phyloP scores from a whole-genome alignment of 2,329 filamentous ascomycete genomes.

The Xylaria hypoxylon region DNA sequence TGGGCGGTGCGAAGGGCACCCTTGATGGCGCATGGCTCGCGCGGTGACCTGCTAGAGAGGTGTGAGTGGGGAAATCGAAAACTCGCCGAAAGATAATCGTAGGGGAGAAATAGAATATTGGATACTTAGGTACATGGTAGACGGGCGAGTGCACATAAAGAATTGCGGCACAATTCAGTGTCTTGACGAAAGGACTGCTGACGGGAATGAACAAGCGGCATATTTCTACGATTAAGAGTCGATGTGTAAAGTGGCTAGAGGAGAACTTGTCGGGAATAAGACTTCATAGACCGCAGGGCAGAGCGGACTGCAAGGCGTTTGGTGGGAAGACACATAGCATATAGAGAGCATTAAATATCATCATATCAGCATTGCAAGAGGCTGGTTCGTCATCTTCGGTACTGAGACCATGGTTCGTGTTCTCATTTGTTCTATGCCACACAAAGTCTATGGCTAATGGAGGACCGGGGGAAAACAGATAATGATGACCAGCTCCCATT shows the following conservation, averaged over 20 bases:
- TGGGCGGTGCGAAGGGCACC: slow-evolving; percentile 48
- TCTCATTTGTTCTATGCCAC: slow-evolving; percentile 45
- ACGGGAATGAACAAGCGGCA: neutral
- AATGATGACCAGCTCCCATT: slow-evolving; percentile 48
- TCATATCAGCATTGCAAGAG: slow-evolving; percentile 13
- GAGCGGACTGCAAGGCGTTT: slow-evolving; percentile 34
- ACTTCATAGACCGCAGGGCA: slow-evolving; percentile 29
- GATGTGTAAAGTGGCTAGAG: slow-evolving; percentile 4
- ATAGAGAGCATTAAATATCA: slow-evolving; percentile 31
- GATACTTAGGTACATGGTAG: neutral
- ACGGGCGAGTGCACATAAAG: neutral
- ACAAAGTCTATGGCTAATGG: slow-evolving; percentile 34
- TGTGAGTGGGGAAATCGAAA: neutral
- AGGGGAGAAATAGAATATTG: neutral
- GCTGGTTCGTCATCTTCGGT: slow-evolving; percentile 20
- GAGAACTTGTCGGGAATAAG: slow-evolving; percentile 9
- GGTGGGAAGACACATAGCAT: slow-evolving; percentile 22
- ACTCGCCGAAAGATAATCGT: neutral
- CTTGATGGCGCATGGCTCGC: slow-evolving; percentile 52
- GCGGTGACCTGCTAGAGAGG: slow-evolving; percentile 25
- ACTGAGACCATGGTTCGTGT: slow-evolving; percentile 34
- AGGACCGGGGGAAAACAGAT: slow-evolving; percentile 36
- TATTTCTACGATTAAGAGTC: slow-evolving; percentile 13
- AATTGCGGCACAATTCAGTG: neutral
- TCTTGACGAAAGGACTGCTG: neutral